Conservation (phyloP, 208 protist species). For the Histomonas meleagridis region DNA sequence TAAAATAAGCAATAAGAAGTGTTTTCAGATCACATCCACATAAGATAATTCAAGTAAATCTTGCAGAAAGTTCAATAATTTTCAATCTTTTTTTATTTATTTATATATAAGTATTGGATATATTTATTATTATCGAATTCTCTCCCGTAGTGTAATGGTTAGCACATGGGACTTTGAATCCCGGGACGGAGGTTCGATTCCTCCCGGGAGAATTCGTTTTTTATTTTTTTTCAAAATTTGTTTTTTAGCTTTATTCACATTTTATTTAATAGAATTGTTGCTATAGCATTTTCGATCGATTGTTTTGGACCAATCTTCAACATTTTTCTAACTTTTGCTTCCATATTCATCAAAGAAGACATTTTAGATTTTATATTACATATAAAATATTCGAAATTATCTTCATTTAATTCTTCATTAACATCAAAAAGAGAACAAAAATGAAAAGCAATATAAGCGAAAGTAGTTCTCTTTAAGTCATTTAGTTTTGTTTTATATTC, state of each 20-base stretch:
- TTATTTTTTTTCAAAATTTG: not conserved
- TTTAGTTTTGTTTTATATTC: not conserved
- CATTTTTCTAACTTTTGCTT: not conserved
- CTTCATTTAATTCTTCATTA: not conserved
- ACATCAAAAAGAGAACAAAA: constrained; percentile 5
- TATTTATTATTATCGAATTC: no score
- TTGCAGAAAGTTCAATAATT: no score
- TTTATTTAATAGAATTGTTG: not conserved
- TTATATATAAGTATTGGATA: no score
- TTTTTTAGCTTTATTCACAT: no score
- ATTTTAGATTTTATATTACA: not conserved
- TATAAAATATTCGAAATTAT: not conserved
- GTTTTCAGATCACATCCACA: no score
- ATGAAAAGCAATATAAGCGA: not conserved
- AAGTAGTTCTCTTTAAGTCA: not conserved
- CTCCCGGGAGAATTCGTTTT: not conserved
- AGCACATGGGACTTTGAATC: constrained; percentile 1
- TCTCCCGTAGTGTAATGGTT: not conserved
- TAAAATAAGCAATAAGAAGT: no score
- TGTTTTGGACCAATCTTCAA: not conserved
- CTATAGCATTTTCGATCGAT: not conserved
- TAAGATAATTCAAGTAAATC: no score
- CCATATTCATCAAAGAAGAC: not conserved
- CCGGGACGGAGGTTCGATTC: constrained; percentile 1
- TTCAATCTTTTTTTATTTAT: no score